A percentile compares a stretch with the other conserved stretches of the same genome.
Conservation (phyloP, 495 filamentous ascomycete genomes). For the Penicillium cinerascens region DNA sequence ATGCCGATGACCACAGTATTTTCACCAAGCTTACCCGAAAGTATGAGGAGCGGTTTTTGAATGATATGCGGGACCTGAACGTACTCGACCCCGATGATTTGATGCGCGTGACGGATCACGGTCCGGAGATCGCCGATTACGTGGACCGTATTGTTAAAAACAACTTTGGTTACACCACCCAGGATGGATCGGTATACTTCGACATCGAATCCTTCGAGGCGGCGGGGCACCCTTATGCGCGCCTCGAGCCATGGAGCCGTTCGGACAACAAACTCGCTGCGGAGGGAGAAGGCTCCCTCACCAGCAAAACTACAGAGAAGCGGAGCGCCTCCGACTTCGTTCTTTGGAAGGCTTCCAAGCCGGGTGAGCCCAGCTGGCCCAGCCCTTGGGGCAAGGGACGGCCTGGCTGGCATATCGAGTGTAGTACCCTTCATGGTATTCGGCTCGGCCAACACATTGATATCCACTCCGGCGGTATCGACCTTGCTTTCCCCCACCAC, state of each 20-base stretch:
- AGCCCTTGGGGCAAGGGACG: conserved; percentile 83
- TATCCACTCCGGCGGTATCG: conserved; percentile 90
- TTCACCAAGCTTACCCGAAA: conserved; percentile 78
- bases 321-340: conserved; percentile 79
- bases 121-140: conserved; percentile 74
- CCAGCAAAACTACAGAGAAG: conserved; percentile 65
- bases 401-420: conserved; percentile 98
- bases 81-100: conserved; percentile 76
- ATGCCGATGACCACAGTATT: conserved; percentile 68
- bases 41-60: conserved; percentile 78
- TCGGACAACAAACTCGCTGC: conserved; percentile 78
- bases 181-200: conserved; percentile 89
- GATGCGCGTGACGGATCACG: conserved; percentile 88
- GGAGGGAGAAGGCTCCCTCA: conserved; percentile 85
- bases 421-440: conserved; percentile 72
- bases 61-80: conserved; percentile 83
- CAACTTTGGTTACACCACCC: conserved; percentile 75
- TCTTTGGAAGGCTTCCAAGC: conserved; percentile 89
- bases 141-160: conserved; percentile 79
- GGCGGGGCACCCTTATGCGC: conserved; percentile 77
- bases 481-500: conserved; percentile 93
- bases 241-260: conserved; percentile 81
- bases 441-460: conserved; percentile 80
- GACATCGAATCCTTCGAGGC: conserved; percentile 86
- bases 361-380: conserved; percentile 87